phyloP scores from a whole-genome alignment of 768 basidiomycete genomes.

The Termitomyces titanicus region DNA sequence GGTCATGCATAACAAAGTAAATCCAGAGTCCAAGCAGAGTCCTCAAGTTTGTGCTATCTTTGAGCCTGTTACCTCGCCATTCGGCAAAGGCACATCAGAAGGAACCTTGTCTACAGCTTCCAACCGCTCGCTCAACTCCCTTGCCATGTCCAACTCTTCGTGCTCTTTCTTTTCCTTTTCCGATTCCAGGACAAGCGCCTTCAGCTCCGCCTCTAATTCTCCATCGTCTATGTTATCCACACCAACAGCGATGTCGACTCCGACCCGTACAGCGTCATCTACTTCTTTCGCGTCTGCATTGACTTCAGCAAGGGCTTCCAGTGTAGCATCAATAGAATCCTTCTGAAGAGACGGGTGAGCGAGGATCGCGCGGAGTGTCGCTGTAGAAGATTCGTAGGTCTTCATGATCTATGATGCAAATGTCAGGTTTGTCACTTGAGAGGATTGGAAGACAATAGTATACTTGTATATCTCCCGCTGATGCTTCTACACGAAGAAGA shows the following conservation, averaged over 20 bases:
- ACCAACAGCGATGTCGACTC: constrained; percentile 57
- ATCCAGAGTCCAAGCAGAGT: neutral
- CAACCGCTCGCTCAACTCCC: constrained; percentile 16
- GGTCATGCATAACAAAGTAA: neutral
- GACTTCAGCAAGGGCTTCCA: constrained; percentile 83
- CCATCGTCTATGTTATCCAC: constrained; percentile 61
- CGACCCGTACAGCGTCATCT: constrained; percentile 70
- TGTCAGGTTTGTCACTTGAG: constrained; percentile 1
- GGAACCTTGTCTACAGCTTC: constrained; percentile 10
- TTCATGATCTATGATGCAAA: constrained; percentile 60
- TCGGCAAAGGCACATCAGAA: neutral
- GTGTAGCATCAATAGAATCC: constrained; percentile 79
- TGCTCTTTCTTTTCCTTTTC: constrained; percentile 22
- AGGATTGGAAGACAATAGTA: constrained; percentile 8
- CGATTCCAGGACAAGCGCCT: constrained; percentile 41
- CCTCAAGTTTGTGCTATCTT: constrained; percentile 6
- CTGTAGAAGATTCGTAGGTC: constrained; percentile 79
- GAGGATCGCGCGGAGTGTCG: constrained; percentile 72
- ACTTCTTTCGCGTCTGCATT: constrained; percentile 81
- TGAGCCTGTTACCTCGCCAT: neutral
- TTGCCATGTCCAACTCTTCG: neutral
- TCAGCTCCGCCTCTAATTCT: constrained; percentile 64
- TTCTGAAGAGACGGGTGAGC: constrained; percentile 76
- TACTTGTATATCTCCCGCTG: constrained; percentile 89
- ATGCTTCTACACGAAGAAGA: constrained; percentile 77